phyloP scores from a whole-genome alignment of 2,329 filamentous ascomycete species.

The Colletotrichum gloeosporioides region DNA sequence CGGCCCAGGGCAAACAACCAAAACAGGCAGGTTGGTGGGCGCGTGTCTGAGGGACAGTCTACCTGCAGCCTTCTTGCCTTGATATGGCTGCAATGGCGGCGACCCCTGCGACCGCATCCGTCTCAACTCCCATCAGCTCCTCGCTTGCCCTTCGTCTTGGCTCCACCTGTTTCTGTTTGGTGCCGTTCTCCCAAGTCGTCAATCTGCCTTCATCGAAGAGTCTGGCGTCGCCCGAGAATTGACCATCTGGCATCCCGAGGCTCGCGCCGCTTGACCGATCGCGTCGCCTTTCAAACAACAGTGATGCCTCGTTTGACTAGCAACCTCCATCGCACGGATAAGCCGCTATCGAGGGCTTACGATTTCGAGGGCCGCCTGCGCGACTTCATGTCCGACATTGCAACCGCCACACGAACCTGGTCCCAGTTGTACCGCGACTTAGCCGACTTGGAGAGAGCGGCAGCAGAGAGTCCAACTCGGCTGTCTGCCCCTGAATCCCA shows the following conservation, averaged over 20 bases:
- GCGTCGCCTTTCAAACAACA: neutral
- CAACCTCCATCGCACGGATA: neutral
- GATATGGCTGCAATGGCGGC: neutral
- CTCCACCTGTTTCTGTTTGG: neutral
- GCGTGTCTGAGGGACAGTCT: neutral
- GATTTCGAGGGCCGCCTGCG: neutral
- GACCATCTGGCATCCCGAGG: neutral
- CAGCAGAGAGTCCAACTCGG: neutral
- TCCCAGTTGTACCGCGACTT: neutral
- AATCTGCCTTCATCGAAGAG: neutral
- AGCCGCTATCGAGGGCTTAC: neutral
- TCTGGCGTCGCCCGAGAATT: neutral
- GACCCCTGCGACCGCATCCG: neutral
- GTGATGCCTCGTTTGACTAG: neutral
- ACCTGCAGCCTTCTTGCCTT: neutral
- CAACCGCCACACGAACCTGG: neutral
- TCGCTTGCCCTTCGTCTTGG: neutral
- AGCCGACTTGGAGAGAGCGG: neutral
- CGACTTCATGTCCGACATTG: neutral
- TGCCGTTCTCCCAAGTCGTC: neutral
- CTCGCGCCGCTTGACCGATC: neutral
- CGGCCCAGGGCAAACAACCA: neutral
- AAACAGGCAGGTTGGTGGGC: neutral
- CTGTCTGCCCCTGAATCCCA: too few species aligned
- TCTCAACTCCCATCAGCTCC: neutral